Evolutionary conservation across 2,329 filamentous ascomycete genomes (phyloP), one percentile per base, ranked within the genome.

Genomic region (Chrysosporium queenslandicum): DNA sequence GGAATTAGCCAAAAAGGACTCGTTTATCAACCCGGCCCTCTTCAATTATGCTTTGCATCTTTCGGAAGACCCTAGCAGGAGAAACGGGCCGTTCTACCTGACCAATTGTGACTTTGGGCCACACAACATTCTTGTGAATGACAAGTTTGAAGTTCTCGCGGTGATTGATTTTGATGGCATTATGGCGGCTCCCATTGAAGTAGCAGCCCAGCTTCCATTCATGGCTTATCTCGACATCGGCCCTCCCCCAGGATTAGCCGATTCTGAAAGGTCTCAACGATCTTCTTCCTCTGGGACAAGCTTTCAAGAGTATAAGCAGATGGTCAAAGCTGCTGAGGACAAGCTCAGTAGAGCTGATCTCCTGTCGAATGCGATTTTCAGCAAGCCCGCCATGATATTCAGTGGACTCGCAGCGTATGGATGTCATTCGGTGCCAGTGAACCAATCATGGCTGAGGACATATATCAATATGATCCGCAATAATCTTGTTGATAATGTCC

Each of bases 91-190:
- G 3, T 57, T 54, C 41, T 39, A 48, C 21, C 43, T 58, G 16
- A 34, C 42, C 2, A 55, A 58, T 49, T 43, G 23, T 9, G 54
- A 58, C 30, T 53, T 58, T 16, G 56, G 56, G 9, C 40, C 52
- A 14, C 56, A 58, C 27, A 59, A 58, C 30, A 23, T 58, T 14
- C 41, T 59, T 2, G 52, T 59, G 12, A 52, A 59, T 18, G 42
- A 53, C 16, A 48, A 56, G 1, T 56, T 58, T 45, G 45, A 56
- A 16, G 53, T 59, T 23, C 20, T 55, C 8, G 57, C 46, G 1
- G 18, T 59, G 5, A 58, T 59, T 25, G 53, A 58, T 40, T 50
- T 52, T n/a, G 55, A 58, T 25, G 30, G 46, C 18, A 36, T 58
- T 9, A 54, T 58, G 9, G 47, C 55, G 16, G 53, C 53, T 6